These are phyloP conservation scores for Tulasnella sp. DNA, from an alignment of 768 basidiomycete genomes.

Conservation along the genomic window DNA sequence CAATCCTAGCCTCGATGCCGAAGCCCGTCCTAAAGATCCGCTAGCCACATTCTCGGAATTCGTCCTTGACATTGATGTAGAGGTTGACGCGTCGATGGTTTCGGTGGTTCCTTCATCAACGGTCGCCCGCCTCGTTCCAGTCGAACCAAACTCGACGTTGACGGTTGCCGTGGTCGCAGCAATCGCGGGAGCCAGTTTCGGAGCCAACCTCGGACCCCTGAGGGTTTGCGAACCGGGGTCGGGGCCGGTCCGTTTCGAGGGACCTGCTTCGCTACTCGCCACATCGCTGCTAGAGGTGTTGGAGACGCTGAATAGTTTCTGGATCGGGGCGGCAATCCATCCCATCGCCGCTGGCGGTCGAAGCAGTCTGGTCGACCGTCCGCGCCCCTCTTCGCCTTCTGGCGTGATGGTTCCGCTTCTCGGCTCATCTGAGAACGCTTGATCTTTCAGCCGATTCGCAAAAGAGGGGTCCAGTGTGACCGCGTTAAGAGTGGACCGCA, in stretches of 20 bases:
- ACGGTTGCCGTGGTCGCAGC: slow-evolving; percentile 90
- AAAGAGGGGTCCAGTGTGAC: slow-evolving; percentile 84
- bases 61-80: not conserved
- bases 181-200: slow-evolving; percentile 82
- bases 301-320: slow-evolving; percentile 39
- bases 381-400: slow-evolving; percentile 40
- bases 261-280: slow-evolving; percentile 10
- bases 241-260: slow-evolving; percentile 6
- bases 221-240: slow-evolving; percentile 25
- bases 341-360: slow-evolving; percentile 25
- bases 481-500: slow-evolving; percentile 84
- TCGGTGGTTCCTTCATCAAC: slow-evolving; percentile 16
- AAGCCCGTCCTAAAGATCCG: slow-evolving; percentile 20
- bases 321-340: slow-evolving; percentile 41
- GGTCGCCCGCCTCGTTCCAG: slow-evolving; percentile 56
- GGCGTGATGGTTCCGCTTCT: slow-evolving; percentile 7
- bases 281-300: not conserved
- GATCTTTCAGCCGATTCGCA: slow-evolving; percentile 71
- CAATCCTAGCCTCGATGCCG: not conserved
- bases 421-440: slow-evolving; percentile 45
- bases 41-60: not conserved
- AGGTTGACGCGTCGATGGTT: not conserved
- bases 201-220: slow-evolving; percentile 48
- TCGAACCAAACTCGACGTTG: slow-evolving; percentile 87
- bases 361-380: slow-evolving; percentile 33